Base-by-base conservation (phyloP, 2,329 filamentous ascomycete genomes). In the Cordyceps cateniannulata region DNA sequence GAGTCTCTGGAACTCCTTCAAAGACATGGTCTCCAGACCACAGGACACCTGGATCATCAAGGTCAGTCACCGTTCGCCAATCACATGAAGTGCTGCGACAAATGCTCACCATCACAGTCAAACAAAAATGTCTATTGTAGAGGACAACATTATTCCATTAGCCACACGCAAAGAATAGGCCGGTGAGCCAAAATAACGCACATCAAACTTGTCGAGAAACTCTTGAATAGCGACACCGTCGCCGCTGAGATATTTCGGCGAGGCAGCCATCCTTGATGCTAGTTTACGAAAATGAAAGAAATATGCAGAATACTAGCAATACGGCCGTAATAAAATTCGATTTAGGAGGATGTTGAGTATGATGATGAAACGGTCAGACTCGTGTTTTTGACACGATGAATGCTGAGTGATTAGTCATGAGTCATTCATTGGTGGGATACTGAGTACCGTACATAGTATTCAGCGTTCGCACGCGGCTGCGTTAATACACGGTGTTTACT, bases 11-110 rank as follows among this genome's bases (percentile, higher is more conserved):
- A 5, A 92, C 87, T 58, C 89, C 89, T 16, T 91, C 87, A 67
- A 95, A 97, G 12, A 96, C 79, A 72, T 93, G 88, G 71, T 97
- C 91, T 54, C 95, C 95, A 18, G 93, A 96, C 95, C 95, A 99
- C 63, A 99, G 80, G 42, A 99, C 95, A 71, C 93, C 93, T 96
- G 53, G 22, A 50, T 57, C 18, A 18, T 29, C 54, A 18, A 54
- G 25, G 61, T 69, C 40, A 71, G 66, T 56, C 24, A 60, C 9
- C 10, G 45, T 6, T 49, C 47, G 20, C 55, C 8, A 40, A 18
- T 12, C 5, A 42, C 35, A 42, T 18, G 16, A 16, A 6, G 16
- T 18, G 42, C 27, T 18, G 10, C 6, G 35, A 6, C 20, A 16
- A 22, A 45, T 27, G 48, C 80, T 69, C 79, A 96, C 93, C 95